Conservation (phyloP, 345 rosid genomes). For the Carallia brachiata region DNA sequence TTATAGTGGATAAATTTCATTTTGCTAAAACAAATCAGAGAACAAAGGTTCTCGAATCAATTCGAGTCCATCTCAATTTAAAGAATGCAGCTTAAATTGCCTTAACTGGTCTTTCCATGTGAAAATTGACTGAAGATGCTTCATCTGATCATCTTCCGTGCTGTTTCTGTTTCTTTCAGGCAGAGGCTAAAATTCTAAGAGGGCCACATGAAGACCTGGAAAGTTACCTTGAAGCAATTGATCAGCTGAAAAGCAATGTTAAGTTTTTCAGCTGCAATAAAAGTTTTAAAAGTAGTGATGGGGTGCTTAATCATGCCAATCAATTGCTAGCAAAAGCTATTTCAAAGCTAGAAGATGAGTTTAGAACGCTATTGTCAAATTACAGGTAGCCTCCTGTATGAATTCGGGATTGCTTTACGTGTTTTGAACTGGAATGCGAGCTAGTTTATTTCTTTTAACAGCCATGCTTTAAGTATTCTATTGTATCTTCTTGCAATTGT, state of each 20-base stretch:
- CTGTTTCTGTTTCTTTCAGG: constrained; percentile 31
- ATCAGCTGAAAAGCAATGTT: constrained; percentile 65
- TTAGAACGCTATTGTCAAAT: constrained; percentile 63
- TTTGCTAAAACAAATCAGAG: not conserved
- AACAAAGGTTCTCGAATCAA: not conserved
- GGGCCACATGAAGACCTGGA: constrained; percentile 98
- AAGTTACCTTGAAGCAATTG: constrained; percentile 86
- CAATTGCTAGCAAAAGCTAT: constrained; percentile 74
- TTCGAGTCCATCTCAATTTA: not conserved
- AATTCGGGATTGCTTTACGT: not conserved
- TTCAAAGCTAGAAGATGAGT: constrained; percentile 91
- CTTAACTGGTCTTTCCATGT: not conserved
- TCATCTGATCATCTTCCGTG: not conserved
- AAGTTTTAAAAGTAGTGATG: constrained; percentile 56
- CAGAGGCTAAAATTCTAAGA: constrained; percentile 92
- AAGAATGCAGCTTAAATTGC: not conserved
- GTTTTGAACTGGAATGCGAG: not conserved
- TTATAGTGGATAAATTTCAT: no score
- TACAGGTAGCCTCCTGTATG: constrained; percentile 56
- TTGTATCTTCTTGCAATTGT: no score
- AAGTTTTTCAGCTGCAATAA: constrained; percentile 66
- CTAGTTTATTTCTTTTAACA: no score
- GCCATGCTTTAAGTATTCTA: no score
- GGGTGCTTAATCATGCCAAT: constrained; percentile 65
- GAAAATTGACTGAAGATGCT: not conserved